A percentile compares a stretch with the other conserved stretches of the same genome.
Evolutionary conservation across 306 rosid species (phyloP).

Genomic region (Luffa aegyptiaca): DNA sequence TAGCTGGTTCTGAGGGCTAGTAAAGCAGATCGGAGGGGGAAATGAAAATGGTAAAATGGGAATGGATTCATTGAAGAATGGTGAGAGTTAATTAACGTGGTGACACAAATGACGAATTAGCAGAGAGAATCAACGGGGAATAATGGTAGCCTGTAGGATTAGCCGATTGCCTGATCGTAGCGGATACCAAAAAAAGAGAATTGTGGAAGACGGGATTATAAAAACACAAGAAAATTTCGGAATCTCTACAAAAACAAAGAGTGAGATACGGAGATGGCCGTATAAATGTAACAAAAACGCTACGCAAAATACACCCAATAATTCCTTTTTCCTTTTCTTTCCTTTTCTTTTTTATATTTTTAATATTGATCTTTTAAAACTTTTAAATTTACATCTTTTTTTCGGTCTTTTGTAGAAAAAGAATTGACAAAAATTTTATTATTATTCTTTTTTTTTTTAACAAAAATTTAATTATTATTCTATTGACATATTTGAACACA

Average conservation of each 20-base stretch:
- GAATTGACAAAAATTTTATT: too few relatives aligned
- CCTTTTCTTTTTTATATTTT: not conserved
- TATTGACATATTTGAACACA: too few relatives aligned
- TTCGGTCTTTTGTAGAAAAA: too few relatives aligned
- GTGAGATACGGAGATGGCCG: not conserved
- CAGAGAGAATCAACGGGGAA: not conserved
- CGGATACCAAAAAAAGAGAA: not conserved
- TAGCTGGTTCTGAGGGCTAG: not conserved
- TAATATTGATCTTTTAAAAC: too few relatives aligned
- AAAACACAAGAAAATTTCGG: not conserved
- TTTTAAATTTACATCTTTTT: too few relatives aligned
- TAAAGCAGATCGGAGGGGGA: not conserved
- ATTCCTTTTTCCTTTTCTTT: too few relatives aligned
- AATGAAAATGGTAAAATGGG: not conserved
- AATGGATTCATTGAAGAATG: not conserved
- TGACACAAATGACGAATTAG: not conserved
- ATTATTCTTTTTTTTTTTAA: too few relatives aligned
- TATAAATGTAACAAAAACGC: not conserved
- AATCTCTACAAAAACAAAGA: not conserved
- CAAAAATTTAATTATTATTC: too few relatives aligned
- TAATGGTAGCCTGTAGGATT: slow-evolving; percentile 7
- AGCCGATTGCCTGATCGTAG: not conserved
- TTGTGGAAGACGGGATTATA: not conserved
- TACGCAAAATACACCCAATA: too few relatives aligned
- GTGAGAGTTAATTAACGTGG: not conserved